Conservation (phyloP, 306 rosid genomes). For the Quercus glauca region DNA sequence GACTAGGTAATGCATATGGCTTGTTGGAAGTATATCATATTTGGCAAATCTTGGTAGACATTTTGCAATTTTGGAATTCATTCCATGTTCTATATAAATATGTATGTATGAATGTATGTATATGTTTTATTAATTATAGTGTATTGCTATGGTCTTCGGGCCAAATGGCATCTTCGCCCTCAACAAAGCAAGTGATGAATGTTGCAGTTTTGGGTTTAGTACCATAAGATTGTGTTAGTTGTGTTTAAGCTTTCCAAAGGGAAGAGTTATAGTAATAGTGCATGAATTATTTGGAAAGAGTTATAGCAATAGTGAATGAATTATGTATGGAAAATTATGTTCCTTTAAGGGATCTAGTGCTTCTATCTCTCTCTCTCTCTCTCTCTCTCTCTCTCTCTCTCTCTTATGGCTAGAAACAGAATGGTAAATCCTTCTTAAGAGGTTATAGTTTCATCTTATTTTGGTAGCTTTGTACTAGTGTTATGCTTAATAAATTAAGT, state of each 20-base stretch:
- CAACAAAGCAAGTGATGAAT: background rate
- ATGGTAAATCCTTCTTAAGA: background rate
- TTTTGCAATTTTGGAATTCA: background rate
- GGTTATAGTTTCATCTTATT: background rate
- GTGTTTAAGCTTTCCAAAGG: background rate
- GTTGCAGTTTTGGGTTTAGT: background rate
- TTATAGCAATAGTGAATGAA: background rate
- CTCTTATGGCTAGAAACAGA: background rate
- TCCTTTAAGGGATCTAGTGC: background rate
- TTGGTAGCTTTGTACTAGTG: background rate
- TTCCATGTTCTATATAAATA: background rate
- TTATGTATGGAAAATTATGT: background rate
- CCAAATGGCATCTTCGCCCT: background rate
- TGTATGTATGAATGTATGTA: background rate
- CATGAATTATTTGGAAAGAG: background rate
- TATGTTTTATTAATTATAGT: background rate
- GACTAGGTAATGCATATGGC: constrained; percentile 65
- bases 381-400: background rate
- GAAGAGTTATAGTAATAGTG: background rate
- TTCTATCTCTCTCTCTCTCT: background rate
- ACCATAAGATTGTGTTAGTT: background rate
- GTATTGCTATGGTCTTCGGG: background rate
- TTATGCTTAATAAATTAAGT: background rate
- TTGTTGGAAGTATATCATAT: constrained; percentile 4
- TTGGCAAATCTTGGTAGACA: background rate